Evolutionary conservation across 257 asterid genomes (phyloP), one percentile per base, ranked within the genome.

Genomic region (Jacaranda mimosifolia): DNA sequence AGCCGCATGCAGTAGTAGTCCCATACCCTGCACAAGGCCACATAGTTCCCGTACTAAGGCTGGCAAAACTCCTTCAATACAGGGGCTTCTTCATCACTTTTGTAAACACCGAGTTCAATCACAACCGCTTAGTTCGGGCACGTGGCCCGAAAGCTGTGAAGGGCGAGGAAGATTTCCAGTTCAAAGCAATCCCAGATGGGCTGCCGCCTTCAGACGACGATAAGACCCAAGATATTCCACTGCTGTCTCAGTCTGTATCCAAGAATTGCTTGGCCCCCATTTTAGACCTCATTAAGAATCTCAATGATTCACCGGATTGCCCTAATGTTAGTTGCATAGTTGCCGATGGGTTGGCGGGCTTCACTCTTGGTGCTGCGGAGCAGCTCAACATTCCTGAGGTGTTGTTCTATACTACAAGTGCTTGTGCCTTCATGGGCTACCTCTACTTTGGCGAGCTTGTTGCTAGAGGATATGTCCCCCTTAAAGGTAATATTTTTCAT

Each of bases 11-110:
- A 26, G 32, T 26, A 26, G 32, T 26, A 26, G 32, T 26, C 32
- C 32, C 89, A 75, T 85, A 75, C 76, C 89, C 89, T 5, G 85
- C 87, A 43, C 89, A 85, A 66, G 89, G 87, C 64, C 87, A 83
- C 77, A 78, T 85, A 4, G 73, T 48, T 78, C 89, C 89, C 6
- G 38, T 85, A 1, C 63, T 85, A 19, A 72, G 73, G 60, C 65
- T 86, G 10, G 87, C 87, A 3, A 83, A 83, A 63, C 75, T 83
- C 35, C 80, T 83, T 14, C 84, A 86, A 17, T 52, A 46, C 64
- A 63, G 40, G 7, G 84, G 87, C 51, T 83, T 83, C 55, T 79
- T 75, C 85, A 77, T 86, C 55, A 86, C 89, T 83, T 0, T 14
- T 85, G 32, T 26, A 1, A 26, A 26, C 32, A 26, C 32, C 2